phyloP scores from a whole-genome alignment of 2,329 filamentous ascomycete species.

The Microcyclosporella mali region DNA sequence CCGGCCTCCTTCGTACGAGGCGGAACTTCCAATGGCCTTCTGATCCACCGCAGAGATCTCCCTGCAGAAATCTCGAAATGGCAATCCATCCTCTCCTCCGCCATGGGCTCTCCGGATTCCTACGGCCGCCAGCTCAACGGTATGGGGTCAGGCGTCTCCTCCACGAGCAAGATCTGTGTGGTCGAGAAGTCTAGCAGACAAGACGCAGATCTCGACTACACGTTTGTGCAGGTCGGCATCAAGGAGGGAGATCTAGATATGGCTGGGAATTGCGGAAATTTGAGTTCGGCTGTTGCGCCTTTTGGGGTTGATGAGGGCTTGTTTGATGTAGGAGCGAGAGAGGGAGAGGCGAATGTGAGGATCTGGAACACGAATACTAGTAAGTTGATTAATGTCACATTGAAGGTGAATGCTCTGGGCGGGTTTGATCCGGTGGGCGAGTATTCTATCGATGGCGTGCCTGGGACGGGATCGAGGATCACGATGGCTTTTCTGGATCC shows the following conservation, averaged over 20 bases:
- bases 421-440: slow-evolving; percentile 39
- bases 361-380: slow-evolving; percentile 67
- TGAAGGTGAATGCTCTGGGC: slow-evolving; percentile 43
- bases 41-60: slow-evolving; percentile 51
- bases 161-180: slow-evolving; percentile 65
- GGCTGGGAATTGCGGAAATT: slow-evolving; percentile 70
- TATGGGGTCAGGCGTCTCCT: slow-evolving; percentile 63
- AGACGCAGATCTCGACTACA: slow-evolving; percentile 60
- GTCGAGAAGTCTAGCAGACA: slow-evolving; percentile 47
- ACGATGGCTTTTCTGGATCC: slow-evolving; percentile 57
- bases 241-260: slow-evolving; percentile 56
- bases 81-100: slow-evolving; percentile 51
- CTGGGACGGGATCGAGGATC: slow-evolving; percentile 52
- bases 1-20: slow-evolving; percentile 59
- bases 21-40: slow-evolving; percentile 62
- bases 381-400: slow-evolving; percentile 48
- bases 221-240: slow-evolving; percentile 64
- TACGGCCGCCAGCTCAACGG: slow-evolving; percentile 67
- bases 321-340: slow-evolving; percentile 25
- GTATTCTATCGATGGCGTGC: slow-evolving; percentile 59
- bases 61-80: slow-evolving; percentile 43
- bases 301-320: slow-evolving; percentile 55
- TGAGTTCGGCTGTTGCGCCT: slow-evolving; percentile 62
- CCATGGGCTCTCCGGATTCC: slow-evolving; percentile 60
- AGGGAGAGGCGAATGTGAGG: slow-evolving; percentile 43